A percentile compares a stretch with the other conserved stretches of the same genome.
phyloP scores from a whole-genome alignment of 768 basidiomycete genomes.

The Mycena galericulata region DNA sequence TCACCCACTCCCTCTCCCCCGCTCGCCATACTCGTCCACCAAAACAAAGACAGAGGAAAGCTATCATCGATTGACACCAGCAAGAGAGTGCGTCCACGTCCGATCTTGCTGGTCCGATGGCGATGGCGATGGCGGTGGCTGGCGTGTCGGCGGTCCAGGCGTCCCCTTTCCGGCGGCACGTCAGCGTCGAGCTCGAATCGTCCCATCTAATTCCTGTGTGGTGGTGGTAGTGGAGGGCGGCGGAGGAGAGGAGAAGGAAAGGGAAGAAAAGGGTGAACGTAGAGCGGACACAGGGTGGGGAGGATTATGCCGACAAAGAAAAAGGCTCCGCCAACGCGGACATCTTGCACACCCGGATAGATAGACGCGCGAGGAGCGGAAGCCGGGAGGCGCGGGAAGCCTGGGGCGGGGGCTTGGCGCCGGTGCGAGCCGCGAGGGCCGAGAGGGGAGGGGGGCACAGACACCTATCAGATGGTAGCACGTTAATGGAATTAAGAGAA shows the following conservation, averaged over 20 bases:
- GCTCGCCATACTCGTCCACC: not conserved
- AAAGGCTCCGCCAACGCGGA: not conserved
- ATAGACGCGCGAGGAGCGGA: not conserved
- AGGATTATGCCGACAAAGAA: not conserved
- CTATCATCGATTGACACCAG: not conserved
- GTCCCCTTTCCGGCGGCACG: slow-evolving; percentile 20
- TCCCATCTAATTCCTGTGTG: not conserved
- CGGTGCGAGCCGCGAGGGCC: not conserved
- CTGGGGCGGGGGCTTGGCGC: not conserved
- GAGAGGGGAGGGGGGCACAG: not conserved
- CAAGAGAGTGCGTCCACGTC: slow-evolving; percentile 9
- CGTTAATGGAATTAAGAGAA: not conserved
- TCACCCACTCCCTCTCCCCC: not conserved
- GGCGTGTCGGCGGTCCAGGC: slow-evolving; percentile 14
- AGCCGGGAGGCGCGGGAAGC: not conserved
- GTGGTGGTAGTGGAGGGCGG: not conserved
- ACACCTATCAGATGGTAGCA: not conserved
- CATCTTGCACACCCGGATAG: not conserved
- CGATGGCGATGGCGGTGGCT: slow-evolving; percentile 6
- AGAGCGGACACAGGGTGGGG: not conserved
- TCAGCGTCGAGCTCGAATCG: not conserved
- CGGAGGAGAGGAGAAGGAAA: not conserved
- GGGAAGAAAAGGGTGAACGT: no score
- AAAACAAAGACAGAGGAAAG: not conserved
- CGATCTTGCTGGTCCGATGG: slow-evolving; percentile 9